Conservation (phyloP, 257 asterid genomes). For the Gardenia jasminoides region DNA sequence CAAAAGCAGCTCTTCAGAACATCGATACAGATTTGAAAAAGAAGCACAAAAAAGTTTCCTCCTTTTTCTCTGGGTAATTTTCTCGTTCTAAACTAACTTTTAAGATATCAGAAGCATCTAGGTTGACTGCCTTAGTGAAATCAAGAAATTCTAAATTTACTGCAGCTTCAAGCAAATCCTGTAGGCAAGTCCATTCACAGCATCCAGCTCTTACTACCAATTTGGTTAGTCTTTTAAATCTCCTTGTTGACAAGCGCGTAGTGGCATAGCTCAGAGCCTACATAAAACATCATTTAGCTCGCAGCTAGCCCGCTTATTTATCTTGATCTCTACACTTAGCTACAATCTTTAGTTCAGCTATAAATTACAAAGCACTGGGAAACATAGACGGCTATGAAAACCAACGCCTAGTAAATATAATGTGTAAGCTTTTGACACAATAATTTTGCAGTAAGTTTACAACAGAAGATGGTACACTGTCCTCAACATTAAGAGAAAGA, state of each 20-base stretch:
- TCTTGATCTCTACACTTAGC: not conserved
- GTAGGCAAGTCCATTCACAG: conserved; percentile 1
- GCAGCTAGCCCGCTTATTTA: too few relatives aligned
- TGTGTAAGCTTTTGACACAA: not conserved
- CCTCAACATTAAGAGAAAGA: not conserved
- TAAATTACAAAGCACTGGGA: not conserved
- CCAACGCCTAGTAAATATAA: not conserved
- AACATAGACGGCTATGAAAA: not conserved
- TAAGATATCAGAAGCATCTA: too few relatives aligned
- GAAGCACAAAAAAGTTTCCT: not conserved
- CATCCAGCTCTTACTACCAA: not conserved
- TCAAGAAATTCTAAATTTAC: conserved; percentile 1
- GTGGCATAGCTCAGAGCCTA: conserved; percentile 3
- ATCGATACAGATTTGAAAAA: not conserved
- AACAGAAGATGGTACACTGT: too few relatives aligned
- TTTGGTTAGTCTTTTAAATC: not conserved
- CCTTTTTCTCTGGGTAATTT: not conserved
- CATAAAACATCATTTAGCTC: not conserved
- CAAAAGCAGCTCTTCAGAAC: not conserved
- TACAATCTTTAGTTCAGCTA: not conserved
- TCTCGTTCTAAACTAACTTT: not conserved
- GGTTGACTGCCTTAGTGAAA: not conserved
- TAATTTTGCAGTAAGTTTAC: not conserved
- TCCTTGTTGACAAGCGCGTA: not conserved
- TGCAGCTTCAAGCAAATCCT: not conserved